Percentiles rank a stretch among this genome's conserved stretches.
Evolutionary conservation across 345 rosid genomes (phyloP).

Genomic region (Gossypioides kirkii): DNA sequence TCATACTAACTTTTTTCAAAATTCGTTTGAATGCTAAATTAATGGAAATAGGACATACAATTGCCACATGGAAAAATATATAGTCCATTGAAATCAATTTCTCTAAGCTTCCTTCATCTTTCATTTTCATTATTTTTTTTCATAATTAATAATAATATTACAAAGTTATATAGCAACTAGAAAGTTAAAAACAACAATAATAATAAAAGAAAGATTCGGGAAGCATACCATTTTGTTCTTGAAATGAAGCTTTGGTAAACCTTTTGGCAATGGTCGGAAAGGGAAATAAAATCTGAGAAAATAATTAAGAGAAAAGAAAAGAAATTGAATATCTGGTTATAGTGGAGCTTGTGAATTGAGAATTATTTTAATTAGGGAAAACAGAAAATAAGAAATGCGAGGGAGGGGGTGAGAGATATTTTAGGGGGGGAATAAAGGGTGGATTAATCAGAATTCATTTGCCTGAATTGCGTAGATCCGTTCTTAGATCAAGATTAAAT

Average conservation of each 20-base stretch:
- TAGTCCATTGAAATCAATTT: neutral
- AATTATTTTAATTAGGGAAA: neutral
- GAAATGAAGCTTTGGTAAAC: neutral
- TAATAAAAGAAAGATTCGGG: neutral
- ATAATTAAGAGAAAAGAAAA: neutral
- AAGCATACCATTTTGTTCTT: constrained; percentile 25
- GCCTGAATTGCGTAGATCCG: neutral
- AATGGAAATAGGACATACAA: too few species aligned
- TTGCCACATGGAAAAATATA: neutral
- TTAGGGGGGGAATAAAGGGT: constrained; percentile 21
- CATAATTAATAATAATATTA: neutral
- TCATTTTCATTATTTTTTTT: neutral
- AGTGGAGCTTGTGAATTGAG: neutral
- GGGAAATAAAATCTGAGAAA: neutral
- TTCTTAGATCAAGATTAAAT: neutral
- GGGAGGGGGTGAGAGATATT: constrained; percentile 26
- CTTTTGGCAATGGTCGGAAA: neutral
- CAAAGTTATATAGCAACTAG: neutral
- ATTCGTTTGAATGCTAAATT: neutral
- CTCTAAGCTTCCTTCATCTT: neutral
- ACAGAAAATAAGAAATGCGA: neutral
- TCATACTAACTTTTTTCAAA: neutral
- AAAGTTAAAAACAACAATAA: neutral
- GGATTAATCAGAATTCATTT: constrained; percentile 14
- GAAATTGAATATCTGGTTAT: neutral